phyloP scores from a whole-genome alignment of 208 protist species.

The Endotrypanum monterogeii region DNA sequence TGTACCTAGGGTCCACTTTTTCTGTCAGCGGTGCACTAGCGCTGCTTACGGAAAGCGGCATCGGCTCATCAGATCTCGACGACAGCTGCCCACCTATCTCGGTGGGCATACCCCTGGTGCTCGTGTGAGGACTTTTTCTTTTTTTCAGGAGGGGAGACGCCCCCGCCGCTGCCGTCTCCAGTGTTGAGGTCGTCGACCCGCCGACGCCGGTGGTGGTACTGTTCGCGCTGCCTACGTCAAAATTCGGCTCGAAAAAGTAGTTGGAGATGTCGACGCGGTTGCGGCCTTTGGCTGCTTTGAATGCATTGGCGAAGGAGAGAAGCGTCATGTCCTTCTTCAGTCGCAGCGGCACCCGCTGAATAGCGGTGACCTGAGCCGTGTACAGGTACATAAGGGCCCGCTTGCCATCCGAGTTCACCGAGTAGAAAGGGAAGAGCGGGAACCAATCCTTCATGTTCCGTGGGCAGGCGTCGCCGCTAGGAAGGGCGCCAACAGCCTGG shows the following conservation, averaged over 20 bases:
- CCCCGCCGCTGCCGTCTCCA: too few species aligned
- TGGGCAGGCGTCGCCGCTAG: slow-evolving; percentile 47
- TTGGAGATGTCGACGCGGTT: slow-evolving; percentile 29
- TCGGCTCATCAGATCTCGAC: background rate
- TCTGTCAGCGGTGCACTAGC: background rate
- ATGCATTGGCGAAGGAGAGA: slow-evolving; percentile 27
- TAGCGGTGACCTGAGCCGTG: slow-evolving; percentile 27
- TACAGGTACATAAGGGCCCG: slow-evolving; percentile 62
- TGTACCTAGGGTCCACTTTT: slow-evolving; percentile 2
- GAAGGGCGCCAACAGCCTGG: slow-evolving; percentile 61
- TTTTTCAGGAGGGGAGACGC: too few species aligned
- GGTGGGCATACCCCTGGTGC: background rate
- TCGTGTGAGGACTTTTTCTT: too few species aligned
- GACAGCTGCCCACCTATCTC: background rate
- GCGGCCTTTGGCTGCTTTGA: slow-evolving; percentile 18
- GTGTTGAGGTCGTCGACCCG: too few species aligned
- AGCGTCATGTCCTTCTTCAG: slow-evolving; percentile 51
- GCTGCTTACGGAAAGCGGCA: background rate
- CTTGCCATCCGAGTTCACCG: slow-evolving; percentile 61
- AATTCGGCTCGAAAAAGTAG: slow-evolving; percentile 42
- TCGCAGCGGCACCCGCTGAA: slow-evolving; percentile 35
- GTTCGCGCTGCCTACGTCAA: slow-evolving; percentile 23
- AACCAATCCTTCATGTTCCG: slow-evolving; percentile 48
- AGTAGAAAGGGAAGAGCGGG: slow-evolving; percentile 62
- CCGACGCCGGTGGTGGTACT: background rate